A percentile compares a stretch with the other conserved stretches of the same genome.
Evolutionary conservation across 2,329 filamentous ascomycete genomes (phyloP).

Genomic region (Neodidymelliopsis sp.): DNA sequence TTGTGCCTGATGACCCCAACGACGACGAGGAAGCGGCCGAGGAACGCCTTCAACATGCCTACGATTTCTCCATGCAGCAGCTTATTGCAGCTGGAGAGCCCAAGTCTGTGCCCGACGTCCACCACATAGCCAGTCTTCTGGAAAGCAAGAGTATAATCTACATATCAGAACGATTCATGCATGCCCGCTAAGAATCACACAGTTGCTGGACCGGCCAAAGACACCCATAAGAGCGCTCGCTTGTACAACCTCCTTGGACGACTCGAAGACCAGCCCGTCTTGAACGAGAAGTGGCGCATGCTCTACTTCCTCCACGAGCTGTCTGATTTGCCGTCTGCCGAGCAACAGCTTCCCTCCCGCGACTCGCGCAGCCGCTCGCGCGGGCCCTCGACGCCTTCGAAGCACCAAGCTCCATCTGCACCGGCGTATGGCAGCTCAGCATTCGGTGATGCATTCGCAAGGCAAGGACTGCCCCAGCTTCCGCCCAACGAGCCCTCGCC

Average conservation of each 20-base stretch:
- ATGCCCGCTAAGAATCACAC: slow-evolving; percentile 17
- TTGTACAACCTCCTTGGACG: slow-evolving; percentile 93
- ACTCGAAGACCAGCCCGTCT: slow-evolving; percentile 86
- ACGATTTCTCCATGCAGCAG: slow-evolving; percentile 58
- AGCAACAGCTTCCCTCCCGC: slow-evolving; percentile 17
- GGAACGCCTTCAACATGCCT: slow-evolving; percentile 70
- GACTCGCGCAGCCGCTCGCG: slow-evolving; percentile 27
- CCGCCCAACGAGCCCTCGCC: slow-evolving; percentile 44
- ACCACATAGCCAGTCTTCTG: slow-evolving; percentile 92
- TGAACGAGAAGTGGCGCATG: slow-evolving; percentile 97
- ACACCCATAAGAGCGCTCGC: slow-evolving; percentile 74
- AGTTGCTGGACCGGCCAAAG: slow-evolving; percentile 76
- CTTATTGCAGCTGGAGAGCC: slow-evolving; percentile 57
- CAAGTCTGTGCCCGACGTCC: slow-evolving; percentile 73
- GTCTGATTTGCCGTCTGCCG: slow-evolving; percentile 62
- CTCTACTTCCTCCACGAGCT: slow-evolving; percentile 88
- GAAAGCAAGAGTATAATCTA: slow-evolving; percentile 70
- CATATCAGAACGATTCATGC: not conserved
- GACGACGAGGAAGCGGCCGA: slow-evolving; percentile 74
- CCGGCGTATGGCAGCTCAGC: slow-evolving; percentile 17
- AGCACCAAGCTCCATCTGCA: slow-evolving; percentile 38
- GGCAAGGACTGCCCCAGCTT: slow-evolving; percentile 53
- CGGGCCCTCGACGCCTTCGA: slow-evolving; percentile 40
- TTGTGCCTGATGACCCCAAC: slow-evolving; percentile 71
- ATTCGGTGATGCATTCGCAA: slow-evolving; percentile 59